Conservation (phyloP, 2,329 filamentous ascomycete genomes). For the Cytospora chrysosperma region DNA sequence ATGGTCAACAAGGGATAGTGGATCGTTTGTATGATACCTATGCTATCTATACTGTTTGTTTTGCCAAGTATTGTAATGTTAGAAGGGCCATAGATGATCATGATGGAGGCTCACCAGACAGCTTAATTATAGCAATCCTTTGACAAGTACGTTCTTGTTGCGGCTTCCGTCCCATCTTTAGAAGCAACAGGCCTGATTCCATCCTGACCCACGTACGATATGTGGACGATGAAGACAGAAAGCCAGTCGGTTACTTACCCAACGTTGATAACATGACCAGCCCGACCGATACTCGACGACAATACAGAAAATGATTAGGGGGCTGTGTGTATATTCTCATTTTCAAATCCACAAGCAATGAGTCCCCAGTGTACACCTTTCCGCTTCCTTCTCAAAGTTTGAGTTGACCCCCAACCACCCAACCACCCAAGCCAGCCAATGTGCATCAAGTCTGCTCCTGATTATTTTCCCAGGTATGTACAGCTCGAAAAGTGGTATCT, state of each 20-base stretch:
- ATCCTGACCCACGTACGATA: no score
- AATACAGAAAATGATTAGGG: background rate
- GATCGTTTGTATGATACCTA: background rate
- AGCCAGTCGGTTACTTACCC: background rate
- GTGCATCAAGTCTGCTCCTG: background rate
- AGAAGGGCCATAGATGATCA: background rate
- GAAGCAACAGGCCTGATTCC: background rate
- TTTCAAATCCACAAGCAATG: background rate
- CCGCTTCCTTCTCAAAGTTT: background rate
- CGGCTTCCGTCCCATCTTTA: background rate
- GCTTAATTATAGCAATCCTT: background rate
- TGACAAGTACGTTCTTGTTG: background rate
- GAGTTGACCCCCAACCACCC: background rate
- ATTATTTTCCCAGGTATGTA: background rate
- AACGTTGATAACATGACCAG: no score
- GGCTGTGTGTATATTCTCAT: background rate
- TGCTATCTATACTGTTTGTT: background rate
- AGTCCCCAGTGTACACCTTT: background rate
- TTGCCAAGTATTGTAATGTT: background rate
- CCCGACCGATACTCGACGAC: background rate
- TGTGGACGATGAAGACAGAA: no score
- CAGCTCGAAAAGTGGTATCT: background rate
- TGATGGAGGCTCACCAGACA: background rate
- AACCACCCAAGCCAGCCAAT: background rate
- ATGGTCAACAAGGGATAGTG: background rate